Percentiles rank a stretch among this genome's conserved stretches.
These are phyloP conservation scores for Acacia melanoxylon DNA, from an alignment of 306 rosid genomes.

Conservation along the genomic window DNA sequence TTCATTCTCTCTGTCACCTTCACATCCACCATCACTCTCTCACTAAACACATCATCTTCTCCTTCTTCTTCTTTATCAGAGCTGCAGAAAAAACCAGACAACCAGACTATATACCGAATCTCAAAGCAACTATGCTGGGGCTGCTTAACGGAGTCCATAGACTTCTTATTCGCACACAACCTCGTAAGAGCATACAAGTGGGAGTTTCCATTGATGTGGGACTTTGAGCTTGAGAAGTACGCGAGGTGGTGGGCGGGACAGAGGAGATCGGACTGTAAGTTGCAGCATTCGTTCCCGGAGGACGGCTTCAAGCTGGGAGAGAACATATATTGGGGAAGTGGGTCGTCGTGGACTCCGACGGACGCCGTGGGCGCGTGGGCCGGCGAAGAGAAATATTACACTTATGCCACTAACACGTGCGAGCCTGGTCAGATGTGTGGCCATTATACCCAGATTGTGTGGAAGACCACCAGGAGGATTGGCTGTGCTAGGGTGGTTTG, in stretches of 20 bases:
- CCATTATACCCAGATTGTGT: conserved; percentile 86
- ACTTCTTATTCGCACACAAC: conserved; percentile 73
- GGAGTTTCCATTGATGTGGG: conserved; percentile 72
- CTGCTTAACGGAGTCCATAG: conserved; percentile 69
- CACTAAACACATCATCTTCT: not conserved
- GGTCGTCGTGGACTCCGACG: conserved; percentile 60
- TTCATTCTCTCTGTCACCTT: not conserved
- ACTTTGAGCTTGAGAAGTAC: conserved; percentile 65
- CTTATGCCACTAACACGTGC: conserved; percentile 56
- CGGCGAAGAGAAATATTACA: conserved; percentile 66
- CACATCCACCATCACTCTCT: not conserved
- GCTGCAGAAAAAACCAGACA: conserved; percentile 41
- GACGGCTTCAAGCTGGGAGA: conserved; percentile 72
- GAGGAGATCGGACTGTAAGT: conserved; percentile 65
- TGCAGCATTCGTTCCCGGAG: conserved; percentile 81
- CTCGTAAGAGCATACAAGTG: conserved; percentile 63
- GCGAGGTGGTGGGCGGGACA: conserved; percentile 82
- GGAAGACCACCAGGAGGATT: conserved; percentile 65
- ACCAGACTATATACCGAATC: conserved; percentile 57
- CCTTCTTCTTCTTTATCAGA: not conserved
- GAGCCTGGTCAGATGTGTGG: conserved; percentile 78
- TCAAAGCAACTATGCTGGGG: conserved; percentile 87
- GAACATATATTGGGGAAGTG: conserved; percentile 87
- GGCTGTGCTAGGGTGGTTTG: conserved; percentile 82
- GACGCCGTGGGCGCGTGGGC: conserved; percentile 82